These are phyloP conservation scores for Vitis rotundifolia DNA, from an alignment of 164 flowering plant genomes.

Conservation along the genomic window DNA sequence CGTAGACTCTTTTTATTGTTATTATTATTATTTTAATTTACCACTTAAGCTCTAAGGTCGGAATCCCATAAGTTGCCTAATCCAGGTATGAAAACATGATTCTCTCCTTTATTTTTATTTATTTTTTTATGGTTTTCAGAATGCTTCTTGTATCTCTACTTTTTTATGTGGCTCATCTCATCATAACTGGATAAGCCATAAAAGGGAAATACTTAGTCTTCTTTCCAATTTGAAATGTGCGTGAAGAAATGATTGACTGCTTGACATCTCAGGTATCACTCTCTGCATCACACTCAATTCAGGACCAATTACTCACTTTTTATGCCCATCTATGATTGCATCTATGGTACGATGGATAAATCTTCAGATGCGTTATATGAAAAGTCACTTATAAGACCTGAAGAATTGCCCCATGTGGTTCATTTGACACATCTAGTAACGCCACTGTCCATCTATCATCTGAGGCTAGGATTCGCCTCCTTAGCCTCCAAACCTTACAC, in stretches of 20 bases:
- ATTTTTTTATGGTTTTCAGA: too few species aligned
- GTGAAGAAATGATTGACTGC: neutral
- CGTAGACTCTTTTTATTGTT: neutral
- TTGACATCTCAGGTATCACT: slow-evolving; percentile 40
- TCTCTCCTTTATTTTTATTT: too few species aligned
- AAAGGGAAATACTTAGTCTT: too few species aligned
- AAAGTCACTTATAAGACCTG: slow-evolving; percentile 33
- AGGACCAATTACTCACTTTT: slow-evolving; percentile 54
- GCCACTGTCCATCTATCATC: slow-evolving; percentile 62
- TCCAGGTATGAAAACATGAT: too few species aligned
- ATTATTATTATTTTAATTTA: neutral
- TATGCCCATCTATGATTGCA: slow-evolving; percentile 58
- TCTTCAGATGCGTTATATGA: slow-evolving; percentile 50
- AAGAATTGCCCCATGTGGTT: slow-evolving; percentile 54
- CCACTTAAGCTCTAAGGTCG: too few species aligned
- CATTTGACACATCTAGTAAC: slow-evolving; percentile 76
- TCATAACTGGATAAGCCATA: too few species aligned
- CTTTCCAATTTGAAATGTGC: too few species aligned
- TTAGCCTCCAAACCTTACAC: slow-evolving; percentile 60
- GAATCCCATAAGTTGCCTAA: too few species aligned
- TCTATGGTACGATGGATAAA: slow-evolving; percentile 59
- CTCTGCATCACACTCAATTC: slow-evolving; percentile 57
- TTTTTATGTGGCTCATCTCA: too few species aligned
- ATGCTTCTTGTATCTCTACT: too few species aligned
- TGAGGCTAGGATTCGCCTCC: slow-evolving; percentile 58